Conservation (phyloP, 2,329 filamentous ascomycete genomes). For the Colletotrichum falcatum region DNA sequence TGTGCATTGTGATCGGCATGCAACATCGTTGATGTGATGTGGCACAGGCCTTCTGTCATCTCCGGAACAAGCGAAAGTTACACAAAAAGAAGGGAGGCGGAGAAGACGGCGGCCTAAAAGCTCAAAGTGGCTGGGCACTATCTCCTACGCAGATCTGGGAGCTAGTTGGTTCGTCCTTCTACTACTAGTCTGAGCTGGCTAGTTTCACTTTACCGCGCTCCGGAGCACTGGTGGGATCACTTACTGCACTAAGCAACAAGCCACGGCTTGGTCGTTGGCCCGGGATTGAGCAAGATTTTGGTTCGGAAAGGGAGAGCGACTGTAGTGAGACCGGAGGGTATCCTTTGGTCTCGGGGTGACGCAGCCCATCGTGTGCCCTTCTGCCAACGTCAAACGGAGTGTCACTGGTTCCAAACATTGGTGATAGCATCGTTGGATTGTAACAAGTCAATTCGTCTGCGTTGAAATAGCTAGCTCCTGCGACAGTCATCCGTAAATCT, state of each 20-base stretch:
- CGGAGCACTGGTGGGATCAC: not conserved
- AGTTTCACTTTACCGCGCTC: not conserved
- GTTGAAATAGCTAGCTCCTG: not conserved
- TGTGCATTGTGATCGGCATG: not conserved
- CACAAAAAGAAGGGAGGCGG: no score
- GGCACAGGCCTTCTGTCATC: not conserved
- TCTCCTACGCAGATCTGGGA: not conserved
- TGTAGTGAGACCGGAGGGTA: not conserved
- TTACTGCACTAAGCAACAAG: not conserved
- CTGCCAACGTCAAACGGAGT: not conserved
- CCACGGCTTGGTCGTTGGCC: not conserved
- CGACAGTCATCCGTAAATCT: not conserved
- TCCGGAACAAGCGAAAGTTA: not conserved
- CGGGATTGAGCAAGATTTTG: not conserved
- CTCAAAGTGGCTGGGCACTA: not conserved
- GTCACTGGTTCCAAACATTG: not conserved
- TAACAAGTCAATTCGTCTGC: constrained; percentile 10
- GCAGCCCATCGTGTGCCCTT: not conserved
- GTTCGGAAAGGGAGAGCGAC: no score
- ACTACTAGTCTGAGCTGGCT: not conserved
- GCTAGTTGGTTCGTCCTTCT: not conserved
- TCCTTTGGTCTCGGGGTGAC: not conserved
- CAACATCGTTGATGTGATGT: not conserved
- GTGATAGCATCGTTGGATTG: no score
- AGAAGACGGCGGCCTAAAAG: not conserved